Conservation (phyloP, 768 basidiomycete species). For the Pleurotus eryngii region DNA sequence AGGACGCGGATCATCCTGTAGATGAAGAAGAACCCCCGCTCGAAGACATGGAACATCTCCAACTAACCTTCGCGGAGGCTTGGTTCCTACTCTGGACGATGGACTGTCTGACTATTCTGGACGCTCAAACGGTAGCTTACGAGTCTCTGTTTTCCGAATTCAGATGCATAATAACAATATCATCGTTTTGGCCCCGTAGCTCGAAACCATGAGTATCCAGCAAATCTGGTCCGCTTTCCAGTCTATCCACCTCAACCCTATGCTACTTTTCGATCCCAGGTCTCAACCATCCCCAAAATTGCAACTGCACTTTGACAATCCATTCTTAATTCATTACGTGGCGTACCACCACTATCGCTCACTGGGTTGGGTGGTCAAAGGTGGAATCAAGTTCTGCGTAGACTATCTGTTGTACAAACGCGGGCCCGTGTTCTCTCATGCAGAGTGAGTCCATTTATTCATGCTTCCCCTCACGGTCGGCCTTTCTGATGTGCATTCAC, state of each 20-base stretch:
- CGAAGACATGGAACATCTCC: slow-evolving; percentile 84
- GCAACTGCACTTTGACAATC: slow-evolving; percentile 74
- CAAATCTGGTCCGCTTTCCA: slow-evolving; percentile 70
- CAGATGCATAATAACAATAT: not conserved
- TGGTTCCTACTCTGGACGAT: slow-evolving; percentile 86
- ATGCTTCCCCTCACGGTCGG: not conserved
- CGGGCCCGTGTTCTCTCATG: slow-evolving; percentile 93
- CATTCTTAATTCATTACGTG: slow-evolving; percentile 86
- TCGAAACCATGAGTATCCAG: slow-evolving; percentile 48
- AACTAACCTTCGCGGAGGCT: slow-evolving; percentile 84
- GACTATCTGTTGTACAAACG: slow-evolving; percentile 94
- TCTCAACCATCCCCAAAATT: slow-evolving; percentile 22
- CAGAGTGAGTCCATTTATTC: slow-evolving; percentile 63
- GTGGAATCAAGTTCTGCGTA: slow-evolving; percentile 95
- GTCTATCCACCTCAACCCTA: slow-evolving; percentile 43
- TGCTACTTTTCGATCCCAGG: slow-evolving; percentile 16
- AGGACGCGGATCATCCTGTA: slow-evolving; percentile 30
- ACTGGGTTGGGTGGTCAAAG: slow-evolving; percentile 94
- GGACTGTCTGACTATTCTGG: slow-evolving; percentile 72
- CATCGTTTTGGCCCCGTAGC: slow-evolving; percentile 29
- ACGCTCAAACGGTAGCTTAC: slow-evolving; percentile 58
- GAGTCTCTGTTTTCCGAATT: slow-evolving; percentile 2
- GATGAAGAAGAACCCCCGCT: slow-evolving; percentile 49
- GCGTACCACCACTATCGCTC: slow-evolving; percentile 95
- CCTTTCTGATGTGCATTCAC: not conserved